A percentile compares a stretch with the other conserved stretches of the same genome.
Evolutionary conservation across 768 basidiomycete species (phyloP).

Genomic region (Megacollybia marginata): DNA sequence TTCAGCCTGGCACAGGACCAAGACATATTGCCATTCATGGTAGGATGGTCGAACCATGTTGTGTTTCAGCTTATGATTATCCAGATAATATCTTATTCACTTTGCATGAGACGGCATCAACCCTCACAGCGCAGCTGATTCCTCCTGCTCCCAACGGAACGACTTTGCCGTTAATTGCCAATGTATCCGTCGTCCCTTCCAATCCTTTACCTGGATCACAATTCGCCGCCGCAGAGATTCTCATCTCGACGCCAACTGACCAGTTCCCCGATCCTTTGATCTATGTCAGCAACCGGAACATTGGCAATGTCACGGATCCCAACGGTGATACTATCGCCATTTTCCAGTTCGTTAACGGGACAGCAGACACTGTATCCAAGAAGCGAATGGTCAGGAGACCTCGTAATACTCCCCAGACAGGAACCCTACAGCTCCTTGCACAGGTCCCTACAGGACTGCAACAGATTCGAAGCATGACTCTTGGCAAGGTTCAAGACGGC

Average conservation of each 20-base stretch:
- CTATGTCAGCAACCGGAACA: slow-evolving; percentile 53
- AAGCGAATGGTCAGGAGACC: slow-evolving; percentile 12
- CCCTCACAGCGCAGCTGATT: slow-evolving; percentile 43
- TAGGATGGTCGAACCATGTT: slow-evolving; percentile 5
- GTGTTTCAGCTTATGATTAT: slow-evolving; percentile 1
- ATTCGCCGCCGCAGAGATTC: slow-evolving; percentile 48
- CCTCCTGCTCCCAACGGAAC: slow-evolving; percentile 43
- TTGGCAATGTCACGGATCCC: slow-evolving; percentile 33
- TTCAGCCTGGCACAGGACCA: slow-evolving; percentile 60
- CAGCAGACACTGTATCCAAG: slow-evolving; percentile 2
- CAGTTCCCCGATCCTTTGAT: slow-evolving; percentile 39
- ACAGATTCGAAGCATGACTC: slow-evolving; percentile 47
- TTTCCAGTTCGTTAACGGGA: slow-evolving; percentile 31
- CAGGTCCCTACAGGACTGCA: slow-evolving; percentile 49
- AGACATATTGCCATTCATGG: slow-evolving; percentile 37
- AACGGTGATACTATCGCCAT: slow-evolving; percentile 53
- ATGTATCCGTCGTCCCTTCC: slow-evolving; percentile 34
- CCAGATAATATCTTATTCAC: slow-evolving; percentile 42
- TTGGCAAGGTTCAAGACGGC: slow-evolving; percentile 32
- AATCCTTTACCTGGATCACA: slow-evolving; percentile 29
- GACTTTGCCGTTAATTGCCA: slow-evolving; percentile 34
- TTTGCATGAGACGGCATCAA: slow-evolving; percentile 44
- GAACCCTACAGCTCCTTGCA: slow-evolving; percentile 30
- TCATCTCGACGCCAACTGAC: slow-evolving; percentile 35
- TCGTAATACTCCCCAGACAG: not conserved